phyloP scores from a whole-genome alignment of 345 rosid species.

The Garcia nutans region DNA sequence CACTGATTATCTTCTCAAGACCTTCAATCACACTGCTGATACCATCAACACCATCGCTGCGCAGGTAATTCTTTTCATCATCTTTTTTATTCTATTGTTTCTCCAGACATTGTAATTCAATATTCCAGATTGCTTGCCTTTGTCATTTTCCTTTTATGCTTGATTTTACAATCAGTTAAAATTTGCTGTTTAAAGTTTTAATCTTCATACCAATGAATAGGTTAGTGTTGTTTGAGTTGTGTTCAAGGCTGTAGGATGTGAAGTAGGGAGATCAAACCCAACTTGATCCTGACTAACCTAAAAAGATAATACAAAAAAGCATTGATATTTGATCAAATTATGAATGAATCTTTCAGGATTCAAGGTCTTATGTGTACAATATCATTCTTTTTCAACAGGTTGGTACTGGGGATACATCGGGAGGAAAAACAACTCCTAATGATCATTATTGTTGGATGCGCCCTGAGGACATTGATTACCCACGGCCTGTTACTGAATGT shows the following conservation, averaged over 20 bases:
- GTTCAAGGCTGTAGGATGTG: no score
- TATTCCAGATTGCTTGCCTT: no score
- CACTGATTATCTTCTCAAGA: constrained; percentile 86
- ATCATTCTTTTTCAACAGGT: constrained; percentile 43
- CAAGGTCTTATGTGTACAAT: not conserved
- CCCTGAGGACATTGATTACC: constrained; percentile 96
- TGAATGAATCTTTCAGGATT: not conserved
- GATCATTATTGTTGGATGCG: constrained; percentile 99
- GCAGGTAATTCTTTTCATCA: constrained; percentile 45
- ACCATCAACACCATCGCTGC: constrained; percentile 54
- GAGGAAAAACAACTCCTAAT: constrained; percentile 61
- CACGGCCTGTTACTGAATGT: constrained; percentile 65
- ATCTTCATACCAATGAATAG: no score
- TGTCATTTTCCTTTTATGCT: no score
- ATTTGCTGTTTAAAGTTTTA: no score
- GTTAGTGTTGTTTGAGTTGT: no score
- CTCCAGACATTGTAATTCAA: no score
- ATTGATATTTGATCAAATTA: not conserved
- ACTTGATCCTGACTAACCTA: no score
- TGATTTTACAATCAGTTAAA: no score
- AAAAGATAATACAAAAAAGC: no score
- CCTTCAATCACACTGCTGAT: constrained; percentile 79
- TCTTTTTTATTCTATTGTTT: no score
- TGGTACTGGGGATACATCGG: constrained; percentile 85
- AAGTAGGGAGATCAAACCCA: no score